These are phyloP conservation scores for Parastagonospora nodorum DNA, from an alignment of 2,329 filamentous ascomycete species.

Conservation along the genomic window DNA sequence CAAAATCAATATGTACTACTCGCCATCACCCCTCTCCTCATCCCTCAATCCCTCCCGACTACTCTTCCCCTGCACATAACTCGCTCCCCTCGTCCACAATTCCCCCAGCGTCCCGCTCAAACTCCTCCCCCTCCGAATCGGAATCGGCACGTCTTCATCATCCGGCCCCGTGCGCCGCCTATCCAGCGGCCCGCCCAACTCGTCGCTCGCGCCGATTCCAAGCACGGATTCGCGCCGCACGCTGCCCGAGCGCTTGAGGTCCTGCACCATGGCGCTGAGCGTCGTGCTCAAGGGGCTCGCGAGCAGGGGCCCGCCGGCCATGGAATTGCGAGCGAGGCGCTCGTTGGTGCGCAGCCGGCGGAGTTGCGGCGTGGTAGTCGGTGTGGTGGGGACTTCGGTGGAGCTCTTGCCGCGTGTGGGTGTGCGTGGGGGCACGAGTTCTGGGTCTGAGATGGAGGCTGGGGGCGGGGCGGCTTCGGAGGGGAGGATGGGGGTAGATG, in stretches of 20 bases:
- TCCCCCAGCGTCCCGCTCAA: slow-evolving; percentile 38
- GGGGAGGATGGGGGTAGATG: slow-evolving; percentile 37
- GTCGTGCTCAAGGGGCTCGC: slow-evolving; percentile 65
- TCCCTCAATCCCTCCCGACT: slow-evolving; percentile 11
- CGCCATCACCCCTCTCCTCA: neutral
- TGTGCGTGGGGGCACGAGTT: slow-evolving; percentile 16
- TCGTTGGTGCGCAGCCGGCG: slow-evolving; percentile 40
- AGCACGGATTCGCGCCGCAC: slow-evolving; percentile 15
- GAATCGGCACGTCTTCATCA: slow-evolving; percentile 5
- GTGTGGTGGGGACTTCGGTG: slow-evolving; percentile 22
- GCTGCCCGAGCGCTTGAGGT: slow-evolving; percentile 63
- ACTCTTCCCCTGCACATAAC: neutral
- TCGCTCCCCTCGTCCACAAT: slow-evolving; percentile 28
- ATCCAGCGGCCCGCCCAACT: slow-evolving; percentile 28
- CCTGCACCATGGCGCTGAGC: slow-evolving; percentile 67
- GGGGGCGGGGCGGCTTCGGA: slow-evolving; percentile 29
- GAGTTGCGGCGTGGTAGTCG: slow-evolving; percentile 23
- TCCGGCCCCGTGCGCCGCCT: slow-evolving; percentile 20
- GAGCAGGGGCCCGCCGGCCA: slow-evolving; percentile 61
- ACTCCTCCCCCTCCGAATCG: slow-evolving; percentile 23
- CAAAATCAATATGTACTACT: neutral
- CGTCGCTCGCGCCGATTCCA: slow-evolving; percentile 3
- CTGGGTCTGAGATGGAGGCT: slow-evolving; percentile 19
- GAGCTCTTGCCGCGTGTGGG: slow-evolving; percentile 15
- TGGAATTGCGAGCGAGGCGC: slow-evolving; percentile 50